Evolutionary conservation across 2,329 filamentous ascomycete species (phyloP).

Genomic region (Sclerotinia nivalis): DNA sequence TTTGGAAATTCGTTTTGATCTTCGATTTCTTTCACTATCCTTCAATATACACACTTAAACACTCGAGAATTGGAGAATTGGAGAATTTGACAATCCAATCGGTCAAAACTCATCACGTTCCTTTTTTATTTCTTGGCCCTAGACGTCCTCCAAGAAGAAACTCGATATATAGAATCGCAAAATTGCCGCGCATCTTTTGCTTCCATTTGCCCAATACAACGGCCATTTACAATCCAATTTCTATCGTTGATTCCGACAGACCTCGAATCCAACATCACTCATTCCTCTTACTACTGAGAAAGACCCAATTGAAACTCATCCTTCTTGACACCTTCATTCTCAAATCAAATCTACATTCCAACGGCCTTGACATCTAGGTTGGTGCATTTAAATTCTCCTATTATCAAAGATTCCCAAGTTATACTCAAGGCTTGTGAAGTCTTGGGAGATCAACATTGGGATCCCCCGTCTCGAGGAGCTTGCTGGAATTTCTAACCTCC

Average conservation of each 20-base stretch:
- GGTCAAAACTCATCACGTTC: not conserved
- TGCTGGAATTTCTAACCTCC: not conserved
- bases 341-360: conserved; percentile 2
- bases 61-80: too few relatives aligned
- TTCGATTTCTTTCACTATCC: conserved; percentile 8
- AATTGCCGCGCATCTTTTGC: conserved; percentile 14
- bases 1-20: conserved; percentile 15
- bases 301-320: not conserved
- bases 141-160: not conserved
- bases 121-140: conserved; percentile 13
- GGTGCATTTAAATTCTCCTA: not conserved
- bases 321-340: conserved; percentile 13
- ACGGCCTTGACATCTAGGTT: conserved; percentile 10
- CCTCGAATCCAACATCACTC: conserved; percentile 12
- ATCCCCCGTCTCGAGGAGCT: not conserved
- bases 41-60: conserved; percentile 5
- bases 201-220: conserved; percentile 4
- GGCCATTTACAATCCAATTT: not conserved
- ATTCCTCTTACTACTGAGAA: not conserved
- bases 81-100: not conserved
- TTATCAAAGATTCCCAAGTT: not conserved
- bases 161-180: conserved; percentile 5
- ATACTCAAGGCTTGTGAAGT: not conserved
- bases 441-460: not conserved
- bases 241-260: not conserved